Conservation (phyloP, 1,284 basidiomycete species). For the Sanghuangporus sanghuang region DNA sequence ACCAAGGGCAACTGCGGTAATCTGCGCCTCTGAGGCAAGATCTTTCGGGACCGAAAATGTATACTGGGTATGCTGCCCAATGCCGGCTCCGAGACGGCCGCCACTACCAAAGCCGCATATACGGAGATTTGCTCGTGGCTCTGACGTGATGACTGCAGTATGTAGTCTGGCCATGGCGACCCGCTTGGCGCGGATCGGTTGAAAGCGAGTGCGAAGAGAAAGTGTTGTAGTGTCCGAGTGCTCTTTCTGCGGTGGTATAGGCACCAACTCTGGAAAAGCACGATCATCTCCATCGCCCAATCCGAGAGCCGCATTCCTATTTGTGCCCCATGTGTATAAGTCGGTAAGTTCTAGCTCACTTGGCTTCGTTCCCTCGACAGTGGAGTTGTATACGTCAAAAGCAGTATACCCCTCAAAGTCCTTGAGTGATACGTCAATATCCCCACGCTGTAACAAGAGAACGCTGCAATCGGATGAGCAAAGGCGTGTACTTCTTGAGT, state of each 20-base stretch:
- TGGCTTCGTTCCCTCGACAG: slow-evolving; percentile 71
- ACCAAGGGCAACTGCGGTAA: slow-evolving; percentile 71
- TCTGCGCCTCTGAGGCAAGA: slow-evolving; percentile 46
- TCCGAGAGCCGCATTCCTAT: slow-evolving; percentile 86
- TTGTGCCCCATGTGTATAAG: slow-evolving; percentile 89
- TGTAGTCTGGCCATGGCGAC: slow-evolving; percentile 83
- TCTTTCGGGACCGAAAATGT: slow-evolving; percentile 31
- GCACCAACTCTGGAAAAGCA: slow-evolving; percentile 74
- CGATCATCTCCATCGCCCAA: slow-evolving; percentile 80
- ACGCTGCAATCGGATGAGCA: slow-evolving; percentile 37
- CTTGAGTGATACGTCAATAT: slow-evolving; percentile 74
- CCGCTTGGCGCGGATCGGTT: slow-evolving; percentile 56
- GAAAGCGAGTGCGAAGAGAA: slow-evolving; percentile 41
- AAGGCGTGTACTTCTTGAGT: not conserved
- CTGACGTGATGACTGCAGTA: slow-evolving; percentile 77
- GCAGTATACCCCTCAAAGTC: slow-evolving; percentile 91
- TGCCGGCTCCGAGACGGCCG: slow-evolving; percentile 69
- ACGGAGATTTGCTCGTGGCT: slow-evolving; percentile 68
- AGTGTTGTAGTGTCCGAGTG: slow-evolving; percentile 5
- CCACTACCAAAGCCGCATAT: slow-evolving; percentile 85
- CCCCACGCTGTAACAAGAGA: slow-evolving; percentile 68
- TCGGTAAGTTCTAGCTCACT: slow-evolving; percentile 42
- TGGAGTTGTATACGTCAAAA: slow-evolving; percentile 93
- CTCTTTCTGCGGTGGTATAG: slow-evolving; percentile 32
- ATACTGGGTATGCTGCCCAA: slow-evolving; percentile 74